These are phyloP conservation scores for Camptophora hylomeconis DNA, from an alignment of 2,329 filamentous ascomycete species.

Conservation along the genomic window DNA sequence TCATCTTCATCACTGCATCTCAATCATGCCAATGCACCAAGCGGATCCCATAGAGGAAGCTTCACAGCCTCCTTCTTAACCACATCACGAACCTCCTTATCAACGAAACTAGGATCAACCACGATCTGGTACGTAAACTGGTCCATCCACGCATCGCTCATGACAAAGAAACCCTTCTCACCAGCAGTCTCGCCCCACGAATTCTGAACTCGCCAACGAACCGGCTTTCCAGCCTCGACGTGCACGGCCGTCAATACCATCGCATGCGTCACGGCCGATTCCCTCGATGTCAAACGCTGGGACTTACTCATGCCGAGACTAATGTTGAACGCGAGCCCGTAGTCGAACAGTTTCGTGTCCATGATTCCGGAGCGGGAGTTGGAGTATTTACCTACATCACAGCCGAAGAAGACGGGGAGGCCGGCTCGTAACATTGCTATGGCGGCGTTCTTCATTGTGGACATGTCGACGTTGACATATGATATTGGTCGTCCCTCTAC, in stretches of 20 bases:
- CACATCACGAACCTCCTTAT: slow-evolving; percentile 54
- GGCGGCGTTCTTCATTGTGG: slow-evolving; percentile 57
- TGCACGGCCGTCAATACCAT: slow-evolving; percentile 87
- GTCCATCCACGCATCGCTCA: slow-evolving; percentile 70
- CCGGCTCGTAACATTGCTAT: slow-evolving; percentile 67
- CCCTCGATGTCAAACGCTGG: slow-evolving; percentile 57
- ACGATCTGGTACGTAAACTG: slow-evolving; percentile 80
- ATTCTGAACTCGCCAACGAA: slow-evolving; percentile 80
- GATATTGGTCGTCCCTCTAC: slow-evolving; percentile 62
- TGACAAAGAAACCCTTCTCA: slow-evolving; percentile 75
- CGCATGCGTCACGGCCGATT: slow-evolving; percentile 78
- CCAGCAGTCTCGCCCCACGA: slow-evolving; percentile 62
- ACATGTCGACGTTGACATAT: slow-evolving; percentile 73
- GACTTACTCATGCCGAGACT: slow-evolving; percentile 63
- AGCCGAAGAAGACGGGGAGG: slow-evolving; percentile 76
- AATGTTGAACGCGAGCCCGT: slow-evolving; percentile 72
- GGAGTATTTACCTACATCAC: slow-evolving; percentile 73
- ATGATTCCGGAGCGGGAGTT: slow-evolving; percentile 59
- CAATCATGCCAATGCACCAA: slow-evolving; percentile 56
- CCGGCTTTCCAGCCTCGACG: slow-evolving; percentile 45
- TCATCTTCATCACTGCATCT: too few species aligned
- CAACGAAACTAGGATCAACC: slow-evolving; percentile 57
- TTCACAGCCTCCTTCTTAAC: slow-evolving; percentile 57
- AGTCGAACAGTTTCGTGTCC: slow-evolving; percentile 66
- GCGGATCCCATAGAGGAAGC: slow-evolving; percentile 67